These are phyloP conservation scores for Inosperma sp. DNA, from an alignment of 768 basidiomycete genomes.

Conservation along the genomic window DNA sequence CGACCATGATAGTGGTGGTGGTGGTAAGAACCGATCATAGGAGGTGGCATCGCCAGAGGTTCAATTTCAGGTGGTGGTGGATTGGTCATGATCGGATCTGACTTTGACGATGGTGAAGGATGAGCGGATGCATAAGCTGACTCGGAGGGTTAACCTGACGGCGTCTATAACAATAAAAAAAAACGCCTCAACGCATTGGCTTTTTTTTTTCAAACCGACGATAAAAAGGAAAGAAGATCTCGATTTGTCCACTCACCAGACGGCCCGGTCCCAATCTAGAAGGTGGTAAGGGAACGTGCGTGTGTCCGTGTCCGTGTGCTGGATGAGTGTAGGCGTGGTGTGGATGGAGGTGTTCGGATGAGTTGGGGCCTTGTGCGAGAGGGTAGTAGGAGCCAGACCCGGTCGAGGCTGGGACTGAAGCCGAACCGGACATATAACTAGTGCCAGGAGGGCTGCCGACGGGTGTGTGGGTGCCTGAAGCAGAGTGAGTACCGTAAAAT, in stretches of 20 bases:
- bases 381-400: not conserved
- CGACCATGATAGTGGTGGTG: not conserved
- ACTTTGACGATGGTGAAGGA: slow-evolving; percentile 16
- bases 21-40: slow-evolving; percentile 7
- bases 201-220: not conserved
- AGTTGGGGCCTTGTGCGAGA: slow-evolving; percentile 19
- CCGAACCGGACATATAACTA: too few species aligned
- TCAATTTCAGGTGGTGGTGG: slow-evolving; percentile 21
- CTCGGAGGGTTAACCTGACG: slow-evolving; percentile 13
- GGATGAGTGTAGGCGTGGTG: slow-evolving; percentile 15
- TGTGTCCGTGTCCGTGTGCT: slow-evolving; percentile 18
- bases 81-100: not conserved
- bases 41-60: slow-evolving; percentile 20
- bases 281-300: slow-evolving; percentile 28
- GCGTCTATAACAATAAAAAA: slow-evolving; percentile 11
- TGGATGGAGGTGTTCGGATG: slow-evolving; percentile 29
- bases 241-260: too few species aligned
- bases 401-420: slow-evolving; percentile 19
- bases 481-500: slow-evolving; percentile 27
- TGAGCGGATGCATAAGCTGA: slow-evolving; percentile 14
- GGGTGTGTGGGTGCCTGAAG: slow-evolving; percentile 29
- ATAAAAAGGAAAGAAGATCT: slow-evolving; percentile 7
- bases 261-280: slow-evolving; percentile 30
- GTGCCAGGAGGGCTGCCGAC: slow-evolving; percentile 26
- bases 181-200: not conserved